Evolutionary conservation across 2,329 filamentous ascomycete genomes (phyloP).

Genomic region (Sarocladium strictum): DNA sequence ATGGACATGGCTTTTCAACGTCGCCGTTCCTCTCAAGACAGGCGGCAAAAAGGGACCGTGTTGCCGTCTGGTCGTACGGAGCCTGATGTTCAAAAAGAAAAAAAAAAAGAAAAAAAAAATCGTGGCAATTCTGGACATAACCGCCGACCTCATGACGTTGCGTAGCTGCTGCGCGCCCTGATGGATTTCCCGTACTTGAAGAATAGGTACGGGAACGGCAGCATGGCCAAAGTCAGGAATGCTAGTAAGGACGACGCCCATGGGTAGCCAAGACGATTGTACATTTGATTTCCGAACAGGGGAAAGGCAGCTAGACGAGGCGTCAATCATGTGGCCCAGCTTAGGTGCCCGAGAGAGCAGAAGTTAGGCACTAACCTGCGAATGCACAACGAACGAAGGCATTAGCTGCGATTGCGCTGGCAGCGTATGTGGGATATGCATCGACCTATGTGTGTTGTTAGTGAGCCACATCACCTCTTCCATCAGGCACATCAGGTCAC

Average conservation of each 20-base stretch:
- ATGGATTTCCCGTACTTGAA: constrained; percentile 55
- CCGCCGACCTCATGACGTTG: constrained; percentile 19
- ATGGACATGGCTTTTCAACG: neutral
- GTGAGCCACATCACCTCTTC: neutral
- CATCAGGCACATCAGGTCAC: constrained; percentile 18
- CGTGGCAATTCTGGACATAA: neutral
- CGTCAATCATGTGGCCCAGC: constrained; percentile 6
- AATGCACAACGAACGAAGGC: constrained; percentile 73
- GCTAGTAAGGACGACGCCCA: constrained; percentile 61
- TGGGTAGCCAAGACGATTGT: constrained; percentile 59
- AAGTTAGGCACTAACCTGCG: constrained; percentile 45
- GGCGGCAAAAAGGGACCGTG: no score
- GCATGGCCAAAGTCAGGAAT: constrained; percentile 55
- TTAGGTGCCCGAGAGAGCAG: constrained; percentile 6
- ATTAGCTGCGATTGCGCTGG: constrained; percentile 76
- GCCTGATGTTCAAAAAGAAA: no score
- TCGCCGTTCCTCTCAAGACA: neutral
- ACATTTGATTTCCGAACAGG: constrained; percentile 70
- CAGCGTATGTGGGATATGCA: constrained; percentile 70
- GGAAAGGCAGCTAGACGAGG: constrained; percentile 59
- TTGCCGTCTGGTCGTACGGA: no score
- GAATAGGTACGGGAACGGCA: constrained; percentile 59
- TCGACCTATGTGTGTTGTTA: constrained; percentile 47
- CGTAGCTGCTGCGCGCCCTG: constrained; percentile 49
- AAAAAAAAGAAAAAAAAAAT: neutral